Evolutionary conservation across 2,329 filamentous ascomycete genomes (phyloP).

Genomic region (Fusarium duplospermum): DNA sequence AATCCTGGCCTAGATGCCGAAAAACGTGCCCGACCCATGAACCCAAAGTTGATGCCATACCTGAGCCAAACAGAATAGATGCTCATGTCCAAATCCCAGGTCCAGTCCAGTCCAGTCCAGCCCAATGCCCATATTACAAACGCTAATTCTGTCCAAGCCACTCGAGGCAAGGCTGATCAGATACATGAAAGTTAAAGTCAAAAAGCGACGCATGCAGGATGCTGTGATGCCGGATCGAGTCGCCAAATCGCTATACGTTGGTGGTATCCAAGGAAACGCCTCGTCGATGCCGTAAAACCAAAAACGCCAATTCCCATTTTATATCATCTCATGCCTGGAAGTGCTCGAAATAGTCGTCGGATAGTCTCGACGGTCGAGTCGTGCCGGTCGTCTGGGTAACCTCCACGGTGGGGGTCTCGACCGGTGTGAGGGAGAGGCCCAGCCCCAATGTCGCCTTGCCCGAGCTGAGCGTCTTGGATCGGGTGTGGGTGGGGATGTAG

Average conservation of each 20-base stretch:
- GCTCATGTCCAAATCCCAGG: not conserved
- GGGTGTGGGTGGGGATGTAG: conserved; percentile 48
- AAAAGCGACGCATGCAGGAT: conserved; percentile 23
- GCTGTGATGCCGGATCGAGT: conserved; percentile 36
- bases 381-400: conserved; percentile 28
- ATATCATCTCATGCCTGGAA: conserved; percentile 31
- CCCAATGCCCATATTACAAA: conserved; percentile 23
- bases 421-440: conserved; percentile 43
- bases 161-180: conserved; percentile 6
- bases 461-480: conserved; percentile 51
- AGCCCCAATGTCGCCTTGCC: conserved; percentile 39
- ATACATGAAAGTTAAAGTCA: conserved; percentile 23
- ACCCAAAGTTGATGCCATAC: not conserved
- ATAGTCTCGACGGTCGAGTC: conserved; percentile 32
- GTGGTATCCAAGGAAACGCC: conserved; percentile 38
- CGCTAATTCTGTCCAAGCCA: conserved; percentile 11
- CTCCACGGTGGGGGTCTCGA: conserved; percentile 39
- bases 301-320: conserved; percentile 36
- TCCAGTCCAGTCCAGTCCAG: not conserved
- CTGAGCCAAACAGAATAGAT: conserved; percentile 1
- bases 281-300: conserved; percentile 27
- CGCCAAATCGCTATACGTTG: conserved; percentile 37
- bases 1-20: conserved; percentile 38
- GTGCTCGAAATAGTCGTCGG: conserved; percentile 42
- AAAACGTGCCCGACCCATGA: conserved; percentile 20